Evolutionary conservation across 371 early-diverging fungal genomes (phyloP).

Genomic region (Mortierella sp.): DNA sequence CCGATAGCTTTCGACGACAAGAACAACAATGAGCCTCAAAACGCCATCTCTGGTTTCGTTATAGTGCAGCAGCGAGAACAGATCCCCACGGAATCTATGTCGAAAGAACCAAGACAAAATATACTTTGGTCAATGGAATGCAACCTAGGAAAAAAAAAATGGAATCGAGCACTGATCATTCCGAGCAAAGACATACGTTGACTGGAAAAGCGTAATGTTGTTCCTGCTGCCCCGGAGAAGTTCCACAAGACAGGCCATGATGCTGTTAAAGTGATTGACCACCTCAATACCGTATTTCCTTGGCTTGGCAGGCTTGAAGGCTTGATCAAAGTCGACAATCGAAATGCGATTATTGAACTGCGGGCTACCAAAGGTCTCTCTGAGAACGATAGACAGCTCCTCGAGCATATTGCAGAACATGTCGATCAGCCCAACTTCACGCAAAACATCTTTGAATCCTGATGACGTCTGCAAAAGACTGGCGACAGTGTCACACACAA

Average conservation of each 20-base stretch:
- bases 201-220: slow-evolving; percentile 53
- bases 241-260: slow-evolving; percentile 64
- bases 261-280: slow-evolving; percentile 61
- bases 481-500: slow-evolving; percentile 63
- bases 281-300: slow-evolving; percentile 60
- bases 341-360: slow-evolving; percentile 56
- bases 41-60: slow-evolving; percentile 65
- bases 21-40: slow-evolving; percentile 61
- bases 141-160: neutral
- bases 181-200: slow-evolving; percentile 42
- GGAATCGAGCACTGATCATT: too few relatives aligned
- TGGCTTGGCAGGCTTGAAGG: slow-evolving; percentile 35
- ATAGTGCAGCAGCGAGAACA: slow-evolving; percentile 68
- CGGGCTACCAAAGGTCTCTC: slow-evolving; percentile 54
- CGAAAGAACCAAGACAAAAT: neutral
- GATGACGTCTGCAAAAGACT: slow-evolving; percentile 58
- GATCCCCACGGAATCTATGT: slow-evolving; percentile 60
- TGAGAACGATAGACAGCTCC: slow-evolving; percentile 60
- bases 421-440: slow-evolving; percentile 73
- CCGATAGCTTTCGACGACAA: slow-evolving; percentile 60
- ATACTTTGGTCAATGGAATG: neutral
- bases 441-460: slow-evolving; percentile 65
- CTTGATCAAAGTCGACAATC: slow-evolving; percentile 49
- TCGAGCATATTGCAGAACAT: slow-evolving; percentile 68
- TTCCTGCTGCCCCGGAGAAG: slow-evolving; percentile 49